A percentile compares a stretch with the other conserved stretches of the same genome.
phyloP scores from a whole-genome alignment of 257 asterid genomes.

The Forsythia suspensa region DNA sequence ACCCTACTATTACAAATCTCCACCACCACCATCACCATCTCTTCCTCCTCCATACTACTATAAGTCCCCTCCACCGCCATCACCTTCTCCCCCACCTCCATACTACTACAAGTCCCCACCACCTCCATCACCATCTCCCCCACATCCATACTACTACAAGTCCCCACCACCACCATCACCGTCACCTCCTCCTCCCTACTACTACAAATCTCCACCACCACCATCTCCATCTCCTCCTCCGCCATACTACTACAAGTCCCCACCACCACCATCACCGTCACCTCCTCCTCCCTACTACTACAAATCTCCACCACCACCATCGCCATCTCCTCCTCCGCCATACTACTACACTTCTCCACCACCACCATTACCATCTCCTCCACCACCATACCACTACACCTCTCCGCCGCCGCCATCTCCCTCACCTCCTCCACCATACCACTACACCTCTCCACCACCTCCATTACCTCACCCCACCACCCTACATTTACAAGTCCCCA shows the following conservation, averaged over 20 bases:
- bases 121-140: neutral
- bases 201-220: slow-evolving; percentile 12
- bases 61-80: slow-evolving; percentile 24
- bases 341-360: slow-evolving; percentile 14
- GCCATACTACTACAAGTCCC: neutral
- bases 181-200: neutral
- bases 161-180: neutral
- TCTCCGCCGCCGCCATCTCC: slow-evolving; percentile 20
- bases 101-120: slow-evolving; percentile 6
- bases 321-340: neutral
- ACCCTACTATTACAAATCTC: neutral
- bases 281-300: slow-evolving; percentile 14
- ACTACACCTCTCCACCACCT: slow-evolving; percentile 10
- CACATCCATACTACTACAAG: neutral
- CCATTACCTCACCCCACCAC: slow-evolving; percentile 16
- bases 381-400: slow-evolving; percentile 17
- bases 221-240: slow-evolving; percentile 10
- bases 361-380: slow-evolving; percentile 24
- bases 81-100: slow-evolving; percentile 2
- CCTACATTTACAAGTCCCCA: slow-evolving; percentile 4
- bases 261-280: slow-evolving; percentile 4
- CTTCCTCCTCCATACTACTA: slow-evolving; percentile 20
- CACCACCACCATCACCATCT: slow-evolving; percentile 27
- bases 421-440: slow-evolving; percentile 18
- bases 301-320: slow-evolving; percentile 9